Evolutionary conservation across 2,329 filamentous ascomycete genomes (phyloP), one percentile per base, ranked within the genome.

Genomic region (Ascochyta clinopodiicola): DNA sequence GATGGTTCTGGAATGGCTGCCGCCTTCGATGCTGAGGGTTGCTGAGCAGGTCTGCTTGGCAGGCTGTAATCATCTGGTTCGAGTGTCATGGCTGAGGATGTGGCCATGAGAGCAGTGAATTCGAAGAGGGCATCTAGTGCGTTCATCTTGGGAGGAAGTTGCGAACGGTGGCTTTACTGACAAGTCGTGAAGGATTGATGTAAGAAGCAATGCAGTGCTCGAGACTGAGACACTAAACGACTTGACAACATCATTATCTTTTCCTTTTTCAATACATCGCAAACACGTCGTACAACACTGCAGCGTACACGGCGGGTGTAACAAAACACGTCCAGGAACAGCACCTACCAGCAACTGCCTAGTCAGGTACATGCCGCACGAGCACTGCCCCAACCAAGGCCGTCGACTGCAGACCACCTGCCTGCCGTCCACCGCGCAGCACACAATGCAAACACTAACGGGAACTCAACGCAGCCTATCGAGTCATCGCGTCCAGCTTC

Each of bases 41-140:
- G 15, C 15, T 38, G 44, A 10, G 32, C 7, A 13, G 25, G 12
- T 27, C 6, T 10, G 3, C 19, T 19, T 5, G 44, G n/a, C 5
- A 19, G 2, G 15, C 35, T 37, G 7, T 19, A 9, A 13, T 22
- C 13, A 25, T n/a, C 34, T 34, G 44, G 32, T 13, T 34, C 5
- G 19, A 40, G 27, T 24, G 39, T 44, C 45, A 49, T 44, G 3
- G 51, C 51, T 31, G 51, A 49, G 4, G 51, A 49, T 4, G 40
- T 55, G 45, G 39, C 35, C 36, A 50, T 45, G 8, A 50, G 35
- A 29, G 45, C 36, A 3, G 45, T 45, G 21, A 65, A 66, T 21
- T 66, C 62, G 39, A 61, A 49, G 15, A 66, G 51, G 4, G 47
- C 42, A 27, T 65, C 62, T 5, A 66, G 58, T n/a, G 63, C 52